Evolutionary conservation across 176 grass and related monocot genomes (phyloP).

Genomic region (Hordeum marinum): DNA sequence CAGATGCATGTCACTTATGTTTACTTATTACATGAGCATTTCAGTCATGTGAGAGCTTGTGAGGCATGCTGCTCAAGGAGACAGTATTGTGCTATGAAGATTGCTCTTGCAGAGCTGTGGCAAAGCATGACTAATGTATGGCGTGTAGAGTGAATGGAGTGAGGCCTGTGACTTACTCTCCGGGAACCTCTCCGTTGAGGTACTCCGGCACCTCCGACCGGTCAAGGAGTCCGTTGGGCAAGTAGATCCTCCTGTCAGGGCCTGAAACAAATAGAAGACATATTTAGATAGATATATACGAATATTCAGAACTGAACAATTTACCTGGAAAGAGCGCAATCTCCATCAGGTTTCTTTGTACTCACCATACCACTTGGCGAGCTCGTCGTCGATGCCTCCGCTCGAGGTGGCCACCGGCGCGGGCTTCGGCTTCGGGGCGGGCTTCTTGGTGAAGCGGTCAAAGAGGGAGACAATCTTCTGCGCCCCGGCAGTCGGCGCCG

Average conservation of each 20-base stretch:
- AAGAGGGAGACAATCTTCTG: conserved; percentile 82
- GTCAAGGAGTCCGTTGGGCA: conserved; percentile 88
- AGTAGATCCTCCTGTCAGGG: conserved; percentile 90
- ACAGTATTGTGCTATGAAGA: not conserved
- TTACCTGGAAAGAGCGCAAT: not conserved
- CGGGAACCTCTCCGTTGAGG: conserved; percentile 87
- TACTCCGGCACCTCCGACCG: conserved; percentile 86
- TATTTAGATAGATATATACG: not conserved
- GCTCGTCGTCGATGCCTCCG: conserved; percentile 55
- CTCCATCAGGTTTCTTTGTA: not conserved
- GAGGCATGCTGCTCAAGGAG: not conserved
- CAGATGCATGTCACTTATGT: not conserved
- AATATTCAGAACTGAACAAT: not conserved
- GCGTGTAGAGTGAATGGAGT: not conserved
- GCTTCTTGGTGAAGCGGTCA: conserved; percentile 57
- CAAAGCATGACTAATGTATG: not conserved
- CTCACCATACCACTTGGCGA: conserved; percentile 97
- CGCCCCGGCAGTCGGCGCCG: not conserved
- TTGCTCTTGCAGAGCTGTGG: not conserved
- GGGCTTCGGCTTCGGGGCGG: conserved; percentile 54
- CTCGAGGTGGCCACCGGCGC: conserved; percentile 8
- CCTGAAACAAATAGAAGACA: conserved; percentile 18
- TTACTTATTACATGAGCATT: not conserved
- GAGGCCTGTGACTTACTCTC: conserved; percentile 69
- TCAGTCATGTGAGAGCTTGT: not conserved